Conservation (phyloP, 352 stramenopile species). For the Globisporangium apiculatum region DNA sequence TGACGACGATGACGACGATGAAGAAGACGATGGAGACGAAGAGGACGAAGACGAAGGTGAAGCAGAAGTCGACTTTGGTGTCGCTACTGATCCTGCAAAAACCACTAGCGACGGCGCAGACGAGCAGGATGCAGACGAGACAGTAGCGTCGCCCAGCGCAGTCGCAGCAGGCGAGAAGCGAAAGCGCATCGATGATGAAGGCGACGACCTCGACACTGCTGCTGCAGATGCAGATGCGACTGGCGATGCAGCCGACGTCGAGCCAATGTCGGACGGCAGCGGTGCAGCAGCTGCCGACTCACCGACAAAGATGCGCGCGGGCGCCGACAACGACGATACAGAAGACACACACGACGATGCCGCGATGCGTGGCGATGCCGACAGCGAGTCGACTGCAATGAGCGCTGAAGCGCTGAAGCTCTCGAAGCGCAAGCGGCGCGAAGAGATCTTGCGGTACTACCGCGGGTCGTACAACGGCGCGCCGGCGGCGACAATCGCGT, state of each 20-base stretch:
- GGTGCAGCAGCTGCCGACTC: constrained; percentile 1
- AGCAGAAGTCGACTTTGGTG: constrained; percentile 44
- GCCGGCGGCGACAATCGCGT: constrained; percentile 69
- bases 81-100: not conserved
- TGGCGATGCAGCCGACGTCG: constrained; percentile 20
- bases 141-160: constrained; percentile 9
- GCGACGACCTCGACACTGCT: constrained; percentile 15
- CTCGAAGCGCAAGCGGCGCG: constrained; percentile 49
- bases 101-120: constrained; percentile 8
- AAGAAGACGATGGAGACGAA: constrained; percentile 27
- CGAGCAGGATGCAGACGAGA: constrained; percentile 12
- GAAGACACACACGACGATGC: constrained; percentile 1
- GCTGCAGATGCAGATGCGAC: constrained; percentile 17
- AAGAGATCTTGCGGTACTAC: constrained; percentile 92
- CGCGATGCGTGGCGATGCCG: constrained; percentile 3
- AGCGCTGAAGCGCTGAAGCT: constrained; percentile 21
- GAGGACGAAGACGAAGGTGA: constrained; percentile 29
- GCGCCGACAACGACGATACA: not conserved
- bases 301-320: constrained; percentile 10
- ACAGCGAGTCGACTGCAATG: constrained; percentile 8
- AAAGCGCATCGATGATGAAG: constrained; percentile 34
- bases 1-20: constrained; percentile 45
- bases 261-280: constrained; percentile 5
- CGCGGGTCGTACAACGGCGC: constrained; percentile 85
- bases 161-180: constrained; percentile 9